A percentile compares a stretch with the other conserved stretches of the same genome.
Conservation (phyloP, 2,329 filamentous ascomycete species). For the Hypoxylon sp. region DNA sequence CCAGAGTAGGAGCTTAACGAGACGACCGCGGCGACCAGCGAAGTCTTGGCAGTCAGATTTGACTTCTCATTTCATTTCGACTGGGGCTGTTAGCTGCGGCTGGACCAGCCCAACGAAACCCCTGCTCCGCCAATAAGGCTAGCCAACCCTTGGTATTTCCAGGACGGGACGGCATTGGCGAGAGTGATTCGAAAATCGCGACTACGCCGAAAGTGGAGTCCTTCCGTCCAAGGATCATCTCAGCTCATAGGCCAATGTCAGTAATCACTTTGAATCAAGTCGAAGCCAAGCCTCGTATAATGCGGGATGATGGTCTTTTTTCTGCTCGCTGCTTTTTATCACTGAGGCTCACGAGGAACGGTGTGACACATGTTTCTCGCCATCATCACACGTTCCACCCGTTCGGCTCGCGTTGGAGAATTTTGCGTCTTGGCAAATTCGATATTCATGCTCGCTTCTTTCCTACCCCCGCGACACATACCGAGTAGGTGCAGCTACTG, state of each 20-base stretch:
- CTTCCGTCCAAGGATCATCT: slow-evolving; percentile 23
- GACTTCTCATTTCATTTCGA: slow-evolving; percentile 17
- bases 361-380: background rate
- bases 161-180: slow-evolving; percentile 22
- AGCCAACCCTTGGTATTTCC: slow-evolving; percentile 26
- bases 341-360: slow-evolving; percentile 1
- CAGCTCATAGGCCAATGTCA: slow-evolving; percentile 27
- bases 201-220: slow-evolving; percentile 12
- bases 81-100: slow-evolving; percentile 19
- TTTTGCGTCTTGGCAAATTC: background rate
- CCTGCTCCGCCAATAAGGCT: slow-evolving; percentile 31
- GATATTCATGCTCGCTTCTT: slow-evolving; percentile 5
- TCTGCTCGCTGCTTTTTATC: slow-evolving; percentile 5
- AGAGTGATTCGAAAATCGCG: slow-evolving; percentile 8
- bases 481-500: background rate
- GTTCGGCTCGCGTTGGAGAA: background rate
- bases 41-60: slow-evolving; percentile 31
- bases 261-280: slow-evolving; percentile 17
- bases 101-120: slow-evolving; percentile 24
- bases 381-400: background rate
- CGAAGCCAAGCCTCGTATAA: slow-evolving; percentile 11
- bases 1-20: slow-evolving; percentile 10
- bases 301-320: slow-evolving; percentile 3
- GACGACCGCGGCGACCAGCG: background rate
- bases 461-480: slow-evolving; percentile 1